These are phyloP conservation scores for Ogataea populi-albae DNA, from an alignment of 805 yeast species.

Conservation along the genomic window DNA sequence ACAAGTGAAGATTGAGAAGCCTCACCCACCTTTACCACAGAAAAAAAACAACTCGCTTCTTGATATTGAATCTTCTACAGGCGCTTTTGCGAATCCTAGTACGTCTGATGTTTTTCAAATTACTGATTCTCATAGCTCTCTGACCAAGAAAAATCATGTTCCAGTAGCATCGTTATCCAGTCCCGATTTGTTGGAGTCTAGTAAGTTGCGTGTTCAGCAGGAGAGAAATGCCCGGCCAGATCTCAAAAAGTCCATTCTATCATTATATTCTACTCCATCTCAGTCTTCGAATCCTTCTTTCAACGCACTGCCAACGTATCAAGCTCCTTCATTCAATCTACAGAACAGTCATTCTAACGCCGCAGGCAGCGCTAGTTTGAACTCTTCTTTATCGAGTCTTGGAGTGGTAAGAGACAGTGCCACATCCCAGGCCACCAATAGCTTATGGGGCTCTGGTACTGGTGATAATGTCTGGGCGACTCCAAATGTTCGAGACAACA, in stretches of 20 bases:
- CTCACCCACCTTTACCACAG: not conserved
- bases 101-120: no score
- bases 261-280: slow-evolving; percentile 73
- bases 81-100: slow-evolving; percentile 1
- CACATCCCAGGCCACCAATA: slow-evolving; percentile 3
- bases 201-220: slow-evolving; percentile 9
- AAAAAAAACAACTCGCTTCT: slow-evolving; percentile 4
- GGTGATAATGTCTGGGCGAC: slow-evolving; percentile 4
- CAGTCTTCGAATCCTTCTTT: slow-evolving; percentile 17
- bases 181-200: slow-evolving; percentile 6
- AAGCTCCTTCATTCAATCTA: no score
- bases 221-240: slow-evolving; percentile 59
- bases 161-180: slow-evolving; percentile 6
- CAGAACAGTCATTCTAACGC: not conserved
- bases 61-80: slow-evolving; percentile 5
- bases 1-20: not conserved
- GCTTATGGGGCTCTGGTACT: slow-evolving; percentile 1
- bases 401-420: no score
- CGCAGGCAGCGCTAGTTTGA: slow-evolving; percentile 3
- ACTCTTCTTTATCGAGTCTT: slow-evolving; percentile 7
- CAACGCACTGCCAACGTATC: slow-evolving; percentile 13
- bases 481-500: slow-evolving; percentile 17
- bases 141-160: not conserved
- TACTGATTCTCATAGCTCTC: no score
- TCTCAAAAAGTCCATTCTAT: slow-evolving; percentile 85